These are phyloP conservation scores for Lenzites betulinus DNA, from an alignment of 768 basidiomycete genomes.

Conservation along the genomic window DNA sequence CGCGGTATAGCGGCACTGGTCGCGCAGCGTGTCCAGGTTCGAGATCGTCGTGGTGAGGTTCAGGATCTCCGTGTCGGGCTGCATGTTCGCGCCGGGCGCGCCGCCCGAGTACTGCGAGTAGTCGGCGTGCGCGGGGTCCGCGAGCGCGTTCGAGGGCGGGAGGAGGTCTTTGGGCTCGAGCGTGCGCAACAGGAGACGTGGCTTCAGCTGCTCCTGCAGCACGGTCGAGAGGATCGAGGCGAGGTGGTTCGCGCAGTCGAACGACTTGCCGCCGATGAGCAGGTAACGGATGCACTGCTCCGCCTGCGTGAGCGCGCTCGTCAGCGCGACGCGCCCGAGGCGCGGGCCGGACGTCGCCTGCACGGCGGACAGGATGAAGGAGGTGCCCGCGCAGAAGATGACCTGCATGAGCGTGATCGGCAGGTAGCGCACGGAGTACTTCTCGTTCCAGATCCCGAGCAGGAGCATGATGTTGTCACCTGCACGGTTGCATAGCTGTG, in stretches of 20 bases:
- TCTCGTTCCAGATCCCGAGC: conserved; percentile 47
- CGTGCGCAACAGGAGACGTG: conserved; percentile 19
- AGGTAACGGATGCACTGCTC: conserved; percentile 52
- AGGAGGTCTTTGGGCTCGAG: conserved; percentile 19
- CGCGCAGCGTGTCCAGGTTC: conserved; percentile 18
- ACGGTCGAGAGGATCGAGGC: conserved; percentile 27
- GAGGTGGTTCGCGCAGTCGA: conserved; percentile 48
- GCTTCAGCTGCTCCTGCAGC: conserved; percentile 21
- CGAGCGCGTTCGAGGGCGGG: conserved; percentile 2
- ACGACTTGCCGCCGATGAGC: conserved; percentile 53
- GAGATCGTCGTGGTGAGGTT: conserved; percentile 18
- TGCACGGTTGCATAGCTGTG: conserved; percentile 52
- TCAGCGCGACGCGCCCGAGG: conserved; percentile 48
- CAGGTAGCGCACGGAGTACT: conserved; percentile 59
- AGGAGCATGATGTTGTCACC: conserved; percentile 60
- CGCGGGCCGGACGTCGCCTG: conserved; percentile 50
- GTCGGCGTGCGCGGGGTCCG: not conserved
- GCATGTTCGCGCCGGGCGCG: conserved; percentile 9
- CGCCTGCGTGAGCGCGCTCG: conserved; percentile 44
- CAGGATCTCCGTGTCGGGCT: conserved; percentile 13
- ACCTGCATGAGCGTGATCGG: conserved; percentile 60
- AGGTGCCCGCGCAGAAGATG: conserved; percentile 60
- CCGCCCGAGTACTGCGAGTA: conserved; percentile 13
- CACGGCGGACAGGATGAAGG: conserved; percentile 55
- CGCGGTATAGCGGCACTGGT: conserved; percentile 17